A percentile compares a stretch with the other conserved stretches of the same genome.
Conservation (phyloP, 352 stramenopile species). For the Thraustotheca clavata region DNA sequence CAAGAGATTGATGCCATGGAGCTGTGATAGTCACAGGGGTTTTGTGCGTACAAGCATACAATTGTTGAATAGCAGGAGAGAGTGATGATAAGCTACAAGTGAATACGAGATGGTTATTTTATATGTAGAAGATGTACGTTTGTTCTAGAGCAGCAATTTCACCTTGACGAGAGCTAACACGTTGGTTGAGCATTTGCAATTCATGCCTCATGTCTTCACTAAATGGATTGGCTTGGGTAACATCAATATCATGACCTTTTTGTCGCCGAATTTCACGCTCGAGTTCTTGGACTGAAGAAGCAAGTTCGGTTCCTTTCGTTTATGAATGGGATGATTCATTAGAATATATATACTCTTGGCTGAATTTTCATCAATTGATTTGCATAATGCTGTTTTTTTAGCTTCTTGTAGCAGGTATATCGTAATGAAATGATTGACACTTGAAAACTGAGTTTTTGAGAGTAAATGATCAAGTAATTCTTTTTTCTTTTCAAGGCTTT, state of each 20-base stretch:
- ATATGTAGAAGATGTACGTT: not conserved
- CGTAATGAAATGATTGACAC: not conserved
- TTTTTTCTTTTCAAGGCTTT: constrained; percentile 12
- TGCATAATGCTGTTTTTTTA: not conserved
- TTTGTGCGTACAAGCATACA: not conserved
- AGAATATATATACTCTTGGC: no score
- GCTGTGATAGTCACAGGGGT: not conserved
- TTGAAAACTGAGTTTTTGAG: not conserved
- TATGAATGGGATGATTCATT: no score
- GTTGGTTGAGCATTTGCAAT: not conserved
- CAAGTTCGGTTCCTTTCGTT: no score
- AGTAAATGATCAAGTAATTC: constrained; percentile 2
- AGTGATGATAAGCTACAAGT: not conserved
- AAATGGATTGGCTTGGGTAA: not conserved
- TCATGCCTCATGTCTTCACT: not conserved
- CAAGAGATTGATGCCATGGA: not conserved
- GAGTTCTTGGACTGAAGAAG: no score
- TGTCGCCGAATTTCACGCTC: not conserved
- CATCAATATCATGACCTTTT: not conserved
- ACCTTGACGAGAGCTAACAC: not conserved
- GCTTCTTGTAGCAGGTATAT: not conserved
- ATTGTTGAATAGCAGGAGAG: not conserved
- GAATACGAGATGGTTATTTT: not conserved
- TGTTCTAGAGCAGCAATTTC: not conserved
- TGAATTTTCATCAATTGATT: not conserved